Evolutionary conservation across 768 basidiomycete species (phyloP).

Genomic region (Pulveroboletus sp.): DNA sequence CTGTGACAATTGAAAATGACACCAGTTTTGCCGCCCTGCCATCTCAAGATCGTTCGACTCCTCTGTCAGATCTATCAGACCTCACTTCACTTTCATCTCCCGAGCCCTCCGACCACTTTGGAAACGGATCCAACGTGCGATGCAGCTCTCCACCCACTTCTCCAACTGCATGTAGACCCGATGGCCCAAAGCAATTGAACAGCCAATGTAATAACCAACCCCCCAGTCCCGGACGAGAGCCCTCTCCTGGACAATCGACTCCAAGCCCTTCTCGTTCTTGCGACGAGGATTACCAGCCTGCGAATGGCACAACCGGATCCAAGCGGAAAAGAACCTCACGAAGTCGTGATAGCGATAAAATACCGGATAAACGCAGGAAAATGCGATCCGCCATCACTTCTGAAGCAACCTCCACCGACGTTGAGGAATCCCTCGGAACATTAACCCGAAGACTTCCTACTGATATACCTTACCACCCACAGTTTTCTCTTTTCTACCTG

Average conservation of each 20-base stretch:
- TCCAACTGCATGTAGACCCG: slow-evolving; percentile 2
- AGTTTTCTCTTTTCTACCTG: slow-evolving; percentile 63
- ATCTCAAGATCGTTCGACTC: slow-evolving; percentile 17
- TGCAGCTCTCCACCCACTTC: slow-evolving; percentile 19
- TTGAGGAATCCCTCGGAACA: neutral
- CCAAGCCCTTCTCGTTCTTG: neutral
- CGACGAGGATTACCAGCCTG: slow-evolving; percentile 15
- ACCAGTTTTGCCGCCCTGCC: neutral
- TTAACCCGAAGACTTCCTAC: slow-evolving; percentile 42
- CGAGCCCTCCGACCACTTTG: slow-evolving; percentile 4
- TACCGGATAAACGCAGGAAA: slow-evolving; percentile 12
- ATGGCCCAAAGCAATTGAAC: neutral
- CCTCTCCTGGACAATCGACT: neutral
- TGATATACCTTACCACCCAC: slow-evolving; percentile 39
- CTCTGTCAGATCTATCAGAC: slow-evolving; percentile 26
- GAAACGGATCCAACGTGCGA: slow-evolving; percentile 1
- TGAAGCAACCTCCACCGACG: neutral
- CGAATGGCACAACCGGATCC: slow-evolving; percentile 6
- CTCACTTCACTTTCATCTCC: slow-evolving; percentile 30
- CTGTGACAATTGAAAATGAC: neutral
- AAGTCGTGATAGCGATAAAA: slow-evolving; percentile 8
- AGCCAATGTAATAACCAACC: neutral
- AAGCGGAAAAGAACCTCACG: slow-evolving; percentile 18
- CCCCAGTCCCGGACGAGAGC: neutral
- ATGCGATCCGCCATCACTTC: neutral